Evolutionary conservation across 2,329 filamentous ascomycete genomes (phyloP).

Genomic region (Endocalyx cinctus): DNA sequence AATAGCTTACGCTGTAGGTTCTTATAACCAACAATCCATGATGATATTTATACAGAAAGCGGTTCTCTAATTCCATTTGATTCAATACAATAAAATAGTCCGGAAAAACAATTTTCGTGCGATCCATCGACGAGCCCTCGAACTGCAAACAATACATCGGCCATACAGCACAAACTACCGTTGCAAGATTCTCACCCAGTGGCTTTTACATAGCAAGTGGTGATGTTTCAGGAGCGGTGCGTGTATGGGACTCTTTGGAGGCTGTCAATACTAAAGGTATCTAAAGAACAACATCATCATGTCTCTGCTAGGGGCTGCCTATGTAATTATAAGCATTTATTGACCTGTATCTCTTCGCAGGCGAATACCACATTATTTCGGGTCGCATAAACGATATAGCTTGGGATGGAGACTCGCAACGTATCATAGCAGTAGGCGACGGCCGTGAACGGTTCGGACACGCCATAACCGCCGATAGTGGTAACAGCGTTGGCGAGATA

Average conservation of each 20-base stretch:
- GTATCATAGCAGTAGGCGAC: constrained; percentile 92
- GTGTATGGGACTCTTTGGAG: constrained; percentile 89
- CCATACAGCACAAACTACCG: constrained; percentile 83
- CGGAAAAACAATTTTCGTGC: constrained; percentile 93
- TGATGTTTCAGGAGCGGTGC: constrained; percentile 77
- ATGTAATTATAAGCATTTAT: no score
- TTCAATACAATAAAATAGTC: no score
- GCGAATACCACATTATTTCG: constrained; percentile 91
- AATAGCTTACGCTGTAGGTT: constrained; percentile 82
- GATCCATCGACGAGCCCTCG: constrained; percentile 86
- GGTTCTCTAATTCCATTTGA: no score
- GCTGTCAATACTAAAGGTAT: constrained; percentile 74
- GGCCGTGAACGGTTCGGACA: constrained; percentile 91
- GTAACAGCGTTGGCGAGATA: constrained; percentile 93
- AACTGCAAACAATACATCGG: constrained; percentile 85
- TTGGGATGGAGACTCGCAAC: constrained; percentile 95
- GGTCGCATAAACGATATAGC: constrained; percentile 94
- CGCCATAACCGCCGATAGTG: constrained; percentile 91
- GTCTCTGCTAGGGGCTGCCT: no score
- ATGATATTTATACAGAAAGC: no score
- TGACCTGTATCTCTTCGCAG: no score
- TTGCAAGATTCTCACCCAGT: constrained; percentile 89
- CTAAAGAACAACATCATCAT: neutral
- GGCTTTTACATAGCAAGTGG: constrained; percentile 94
- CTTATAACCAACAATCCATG: no score